These are phyloP conservation scores for Nyssa sinensis DNA, from an alignment of 148 eudicot species.

Conservation along the genomic window DNA sequence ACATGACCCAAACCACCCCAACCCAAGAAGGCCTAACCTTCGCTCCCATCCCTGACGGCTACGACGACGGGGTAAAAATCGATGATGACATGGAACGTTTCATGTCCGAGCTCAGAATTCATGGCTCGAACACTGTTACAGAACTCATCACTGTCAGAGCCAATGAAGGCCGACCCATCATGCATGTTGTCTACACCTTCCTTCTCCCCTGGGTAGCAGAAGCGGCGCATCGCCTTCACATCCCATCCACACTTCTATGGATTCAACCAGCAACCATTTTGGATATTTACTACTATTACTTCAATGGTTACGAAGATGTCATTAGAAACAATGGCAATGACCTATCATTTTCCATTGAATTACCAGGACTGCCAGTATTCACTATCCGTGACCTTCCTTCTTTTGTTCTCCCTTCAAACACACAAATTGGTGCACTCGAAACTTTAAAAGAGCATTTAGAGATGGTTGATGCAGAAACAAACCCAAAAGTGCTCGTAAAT, in stretches of 20 bases:
- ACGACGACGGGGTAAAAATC: constrained; percentile 26
- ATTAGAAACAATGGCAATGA: neutral
- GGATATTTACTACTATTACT: constrained; percentile 35
- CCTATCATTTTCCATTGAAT: constrained; percentile 11
- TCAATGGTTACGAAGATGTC: constrained; percentile 16
- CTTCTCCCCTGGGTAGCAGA: constrained; percentile 38
- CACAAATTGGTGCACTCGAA: neutral
- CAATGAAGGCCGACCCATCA: constrained; percentile 22
- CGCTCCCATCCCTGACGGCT: constrained; percentile 35
- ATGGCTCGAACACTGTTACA: constrained; percentile 15
- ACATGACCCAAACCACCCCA: constrained; percentile 9
- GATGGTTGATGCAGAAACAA: constrained; percentile 25
- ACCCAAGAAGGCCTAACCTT: constrained; percentile 18
- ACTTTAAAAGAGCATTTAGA: constrained; percentile 35
- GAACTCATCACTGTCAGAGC: constrained; percentile 12
- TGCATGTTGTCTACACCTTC: constrained; percentile 31
- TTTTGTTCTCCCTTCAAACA: constrained; percentile 20
- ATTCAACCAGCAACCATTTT: constrained; percentile 35
- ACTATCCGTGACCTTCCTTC: constrained; percentile 27
- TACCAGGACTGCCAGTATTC: constrained; percentile 36
- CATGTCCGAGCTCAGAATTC: constrained; percentile 19
- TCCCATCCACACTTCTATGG: constrained; percentile 32
- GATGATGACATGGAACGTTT: neutral
- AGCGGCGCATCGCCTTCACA: constrained; percentile 35
- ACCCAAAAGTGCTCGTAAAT: constrained; percentile 32